Conservation (phyloP, 129 eudicot species). For the Arctium lappa region DNA sequence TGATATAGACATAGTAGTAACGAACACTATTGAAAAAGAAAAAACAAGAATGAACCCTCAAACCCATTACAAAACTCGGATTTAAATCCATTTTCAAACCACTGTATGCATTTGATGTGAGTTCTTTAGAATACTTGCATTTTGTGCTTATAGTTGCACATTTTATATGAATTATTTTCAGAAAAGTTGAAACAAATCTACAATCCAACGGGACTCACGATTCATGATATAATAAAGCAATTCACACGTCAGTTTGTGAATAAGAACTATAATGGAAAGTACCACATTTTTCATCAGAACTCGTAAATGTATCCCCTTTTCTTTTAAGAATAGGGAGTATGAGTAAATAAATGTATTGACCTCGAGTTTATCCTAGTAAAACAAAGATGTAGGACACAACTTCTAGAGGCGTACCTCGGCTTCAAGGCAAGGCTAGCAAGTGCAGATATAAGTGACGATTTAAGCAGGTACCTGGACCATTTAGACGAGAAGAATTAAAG, state of each 20-base stretch:
- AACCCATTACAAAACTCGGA: background rate
- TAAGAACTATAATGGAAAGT: too few species aligned
- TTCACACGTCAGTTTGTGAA: background rate
- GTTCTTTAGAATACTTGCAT: background rate
- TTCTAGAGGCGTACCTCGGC: slow-evolving; percentile 44
- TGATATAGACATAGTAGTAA: background rate
- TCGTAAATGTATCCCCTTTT: background rate
- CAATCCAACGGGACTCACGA: background rate
- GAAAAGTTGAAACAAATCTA: background rate
- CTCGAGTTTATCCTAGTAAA: background rate
- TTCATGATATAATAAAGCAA: background rate
- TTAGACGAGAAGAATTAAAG: background rate
- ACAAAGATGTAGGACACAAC: background rate
- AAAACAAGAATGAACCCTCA: background rate
- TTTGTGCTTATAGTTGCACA: background rate
- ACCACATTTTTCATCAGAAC: background rate
- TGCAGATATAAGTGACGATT: slow-evolving; percentile 53
- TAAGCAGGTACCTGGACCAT: slow-evolving; percentile 53
- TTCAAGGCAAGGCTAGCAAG: slow-evolving; percentile 50
- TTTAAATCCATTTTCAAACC: background rate
- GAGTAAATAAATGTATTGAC: background rate
- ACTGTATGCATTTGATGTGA: background rate
- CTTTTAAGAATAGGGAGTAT: too few species aligned
- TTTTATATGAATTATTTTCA: too few species aligned
- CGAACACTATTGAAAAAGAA: background rate